A percentile compares a stretch with the other conserved stretches of the same genome.
These are phyloP conservation scores for Clarireedia paspali DNA, from an alignment of 2,329 filamentous ascomycete genomes.

Conservation along the genomic window DNA sequence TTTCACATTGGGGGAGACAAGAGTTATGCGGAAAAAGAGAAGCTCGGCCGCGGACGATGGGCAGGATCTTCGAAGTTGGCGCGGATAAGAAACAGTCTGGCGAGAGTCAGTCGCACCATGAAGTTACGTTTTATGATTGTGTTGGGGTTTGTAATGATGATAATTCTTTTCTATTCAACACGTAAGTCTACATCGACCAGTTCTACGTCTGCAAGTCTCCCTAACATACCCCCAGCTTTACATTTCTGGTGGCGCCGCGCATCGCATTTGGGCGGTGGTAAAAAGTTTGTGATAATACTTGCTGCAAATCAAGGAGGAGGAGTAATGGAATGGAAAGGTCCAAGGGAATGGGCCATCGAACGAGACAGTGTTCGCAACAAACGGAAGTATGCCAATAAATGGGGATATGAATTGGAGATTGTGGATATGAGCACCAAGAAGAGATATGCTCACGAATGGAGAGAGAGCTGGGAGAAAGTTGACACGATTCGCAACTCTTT, in stretches of 20 bases:
- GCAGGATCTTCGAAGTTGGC: slow-evolving; percentile 39
- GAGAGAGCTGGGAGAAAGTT: slow-evolving; percentile 98
- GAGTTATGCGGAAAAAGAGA: slow-evolving; percentile 68
- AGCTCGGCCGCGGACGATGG: slow-evolving; percentile 55
- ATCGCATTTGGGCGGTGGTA: slow-evolving; percentile 69
- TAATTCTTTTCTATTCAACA: slow-evolving; percentile 62
- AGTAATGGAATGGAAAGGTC: slow-evolving; percentile 98
- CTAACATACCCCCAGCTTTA: slow-evolving; percentile 19
- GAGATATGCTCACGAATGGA: slow-evolving; percentile 96
- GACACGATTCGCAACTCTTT: slow-evolving; percentile 84
- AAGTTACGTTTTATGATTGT: slow-evolving; percentile 55
- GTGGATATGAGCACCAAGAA: slow-evolving; percentile 99
- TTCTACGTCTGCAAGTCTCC: too few relatives aligned
- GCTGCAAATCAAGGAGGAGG: slow-evolving; percentile 92
- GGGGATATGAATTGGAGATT: slow-evolving; percentile 94
- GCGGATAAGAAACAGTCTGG: slow-evolving; percentile 38
- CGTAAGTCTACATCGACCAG: slow-evolving; percentile 61
- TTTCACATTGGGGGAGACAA: slow-evolving; percentile 48
- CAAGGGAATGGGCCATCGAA: slow-evolving; percentile 96
- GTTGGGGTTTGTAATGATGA: slow-evolving; percentile 50
- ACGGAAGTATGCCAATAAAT: slow-evolving; percentile 73
- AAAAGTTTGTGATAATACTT: slow-evolving; percentile 88
- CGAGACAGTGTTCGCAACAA: slow-evolving; percentile 95
- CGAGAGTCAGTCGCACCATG: slow-evolving; percentile 54
- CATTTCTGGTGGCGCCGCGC: slow-evolving; percentile 62